Base-by-base conservation (phyloP, 2,329 filamentous ascomycete genomes). In the Kalmusia sp. region DNA sequence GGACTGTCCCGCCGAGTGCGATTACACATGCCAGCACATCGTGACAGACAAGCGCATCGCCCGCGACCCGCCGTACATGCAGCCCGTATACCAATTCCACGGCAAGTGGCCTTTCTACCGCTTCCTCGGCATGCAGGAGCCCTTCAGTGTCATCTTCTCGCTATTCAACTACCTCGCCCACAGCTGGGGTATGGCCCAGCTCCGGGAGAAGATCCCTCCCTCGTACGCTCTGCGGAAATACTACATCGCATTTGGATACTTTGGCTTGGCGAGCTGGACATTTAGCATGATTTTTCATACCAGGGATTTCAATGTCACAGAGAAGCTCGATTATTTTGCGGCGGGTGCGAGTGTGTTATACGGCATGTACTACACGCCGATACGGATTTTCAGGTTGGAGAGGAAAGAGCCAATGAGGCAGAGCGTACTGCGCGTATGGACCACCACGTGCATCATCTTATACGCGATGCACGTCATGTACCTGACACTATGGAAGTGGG, bases 51-150 rank as follows among this genome's bases (percentile, higher is more conserved):
- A 79, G 53, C 91, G 93, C 59, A 77, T 92, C 61, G 79, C 84
- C 22, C 80, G 84, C 58, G 83, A 86, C 55, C 84, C 85, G 28
- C 84, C 84, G 1, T 87, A 87, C 79, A 78, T 84, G 58, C 75
- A 86, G 25, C 84, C 87, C 9, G 76, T 97, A 44, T 88, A 93
- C 51, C 95, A 99, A 78, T 99, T 93, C 81, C 92, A 99, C 79
- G 95, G 95, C 27, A 99, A 99, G 84, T 99, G 95, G 95, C 95
- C 95, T 33, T 99, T 99, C 78, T 82, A 88, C 74, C 90, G 95
- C 62, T 84, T 97, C 69, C 77, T 96, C 49, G 95, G 95, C 73
- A 89, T 96, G 80, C 95, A 99, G 78, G 95, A 99, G 79, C 92
- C 93, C 54, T 92, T 93, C 74, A 92, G 88, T 45, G 93, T 98